Conservation (phyloP, 78 protist species). For the Anaeramoeba flamelloides region DNA sequence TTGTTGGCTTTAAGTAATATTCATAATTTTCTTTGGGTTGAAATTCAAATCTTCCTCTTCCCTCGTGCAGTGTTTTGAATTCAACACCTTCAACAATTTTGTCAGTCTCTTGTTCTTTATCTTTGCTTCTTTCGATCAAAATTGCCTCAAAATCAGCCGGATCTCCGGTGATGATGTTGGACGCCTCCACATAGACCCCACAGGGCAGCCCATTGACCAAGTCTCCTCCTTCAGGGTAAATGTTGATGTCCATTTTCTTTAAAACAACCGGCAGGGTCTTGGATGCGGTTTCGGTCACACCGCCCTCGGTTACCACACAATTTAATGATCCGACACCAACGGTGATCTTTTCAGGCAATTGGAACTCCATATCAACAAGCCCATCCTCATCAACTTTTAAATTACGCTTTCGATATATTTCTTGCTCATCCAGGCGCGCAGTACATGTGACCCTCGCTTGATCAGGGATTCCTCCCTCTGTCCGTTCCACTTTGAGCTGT, state of each 20-base stretch:
- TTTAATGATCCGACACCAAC: not conserved
- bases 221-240: not conserved
- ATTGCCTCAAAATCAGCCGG: not conserved
- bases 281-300: not conserved
- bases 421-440: not conserved
- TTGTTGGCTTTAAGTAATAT: not conserved
- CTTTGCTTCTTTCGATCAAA: not conserved
- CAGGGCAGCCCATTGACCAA: not conserved
- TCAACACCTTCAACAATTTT: not conserved
- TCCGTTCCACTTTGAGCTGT: not conserved
- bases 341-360: not conserved
- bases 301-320: not conserved
- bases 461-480: not conserved
- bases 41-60: slow-evolving; percentile 3
- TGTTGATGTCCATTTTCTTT: not conserved
- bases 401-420: not conserved
- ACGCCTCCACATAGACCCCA: not conserved
- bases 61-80: not conserved
- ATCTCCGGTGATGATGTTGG: not conserved
- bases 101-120: not conserved
- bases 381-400: not conserved
- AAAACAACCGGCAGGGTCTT: not conserved
- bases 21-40: not conserved
- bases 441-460: not conserved
- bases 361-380: not conserved